These are phyloP conservation scores for Tuber magnatum DNA, from an alignment of 495 filamentous ascomycete species.

Conservation along the genomic window DNA sequence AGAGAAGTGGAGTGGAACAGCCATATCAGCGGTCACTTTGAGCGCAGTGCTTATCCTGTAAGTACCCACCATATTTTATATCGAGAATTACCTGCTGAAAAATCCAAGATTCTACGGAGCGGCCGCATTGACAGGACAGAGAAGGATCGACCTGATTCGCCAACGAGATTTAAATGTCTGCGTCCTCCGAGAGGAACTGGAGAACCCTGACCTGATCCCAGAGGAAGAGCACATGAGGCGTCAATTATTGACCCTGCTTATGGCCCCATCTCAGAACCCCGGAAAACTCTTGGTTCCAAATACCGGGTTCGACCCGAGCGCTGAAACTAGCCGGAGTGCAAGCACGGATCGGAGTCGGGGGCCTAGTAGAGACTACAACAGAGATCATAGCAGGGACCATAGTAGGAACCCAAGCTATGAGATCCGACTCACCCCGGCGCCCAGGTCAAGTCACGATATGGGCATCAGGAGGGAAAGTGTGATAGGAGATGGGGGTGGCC, in stretches of 20 bases:
- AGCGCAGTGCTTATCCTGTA: constrained; percentile 27
- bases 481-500: neutral
- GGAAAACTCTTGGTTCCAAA: constrained; percentile 3
- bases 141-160: constrained; percentile 24
- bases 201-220: constrained; percentile 20
- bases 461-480: constrained; percentile 4
- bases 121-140: constrained; percentile 20
- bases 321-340: neutral
- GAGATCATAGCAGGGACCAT: neutral
- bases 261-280: constrained; percentile 9
- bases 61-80: neutral
- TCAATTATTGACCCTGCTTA: constrained; percentile 21
- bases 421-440: neutral
- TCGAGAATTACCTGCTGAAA: constrained; percentile 3
- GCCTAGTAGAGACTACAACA: neutral
- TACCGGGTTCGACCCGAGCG: neutral
- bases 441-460: neutral
- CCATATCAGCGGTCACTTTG: constrained; percentile 22
- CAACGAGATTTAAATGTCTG: constrained; percentile 21
- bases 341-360: neutral
- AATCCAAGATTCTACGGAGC: constrained; percentile 23
- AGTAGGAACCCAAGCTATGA: neutral
- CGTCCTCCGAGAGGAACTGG: constrained; percentile 16
- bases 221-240: constrained; percentile 26
- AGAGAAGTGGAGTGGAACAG: constrained; percentile 18